Evolutionary conservation across 2,329 filamentous ascomycete genomes (phyloP).

Genomic region (Sporothrix euskadiensis): DNA sequence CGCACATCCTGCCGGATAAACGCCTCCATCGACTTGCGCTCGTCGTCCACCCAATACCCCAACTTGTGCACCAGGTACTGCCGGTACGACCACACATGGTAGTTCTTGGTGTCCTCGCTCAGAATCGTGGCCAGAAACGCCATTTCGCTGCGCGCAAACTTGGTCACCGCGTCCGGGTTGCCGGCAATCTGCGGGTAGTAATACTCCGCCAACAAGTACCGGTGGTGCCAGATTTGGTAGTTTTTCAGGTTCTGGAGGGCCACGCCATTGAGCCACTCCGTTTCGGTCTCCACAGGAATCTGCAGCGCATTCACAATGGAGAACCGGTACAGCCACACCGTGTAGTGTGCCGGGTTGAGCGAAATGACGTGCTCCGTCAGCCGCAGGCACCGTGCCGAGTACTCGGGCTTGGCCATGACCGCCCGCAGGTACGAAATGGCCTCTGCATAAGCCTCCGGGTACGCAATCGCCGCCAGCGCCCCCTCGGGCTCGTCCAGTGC

Average conservation of each 20-base stretch:
- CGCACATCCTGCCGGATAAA: constrained; percentile 79
- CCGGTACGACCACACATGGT: constrained; percentile 96
- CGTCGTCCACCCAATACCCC: constrained; percentile 64
- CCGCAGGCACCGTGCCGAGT: constrained; percentile 72
- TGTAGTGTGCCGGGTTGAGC: constrained; percentile 97
- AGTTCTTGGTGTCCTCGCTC: constrained; percentile 87
- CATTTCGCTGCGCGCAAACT: constrained; percentile 65
- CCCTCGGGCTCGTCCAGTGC: constrained; percentile 79
- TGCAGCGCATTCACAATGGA: constrained; percentile 69
- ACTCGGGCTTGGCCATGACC: constrained; percentile 85
- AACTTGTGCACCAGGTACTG: constrained; percentile 67
- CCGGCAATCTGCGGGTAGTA: constrained; percentile 61
- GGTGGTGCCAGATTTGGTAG: constrained; percentile 94
- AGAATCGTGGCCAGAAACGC: constrained; percentile 81
- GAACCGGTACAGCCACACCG: constrained; percentile 95
- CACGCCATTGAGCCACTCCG: constrained; percentile 82
- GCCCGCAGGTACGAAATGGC: constrained; percentile 92
- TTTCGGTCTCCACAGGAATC: constrained; percentile 67
- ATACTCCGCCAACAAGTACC: constrained; percentile 64
- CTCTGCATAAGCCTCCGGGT: constrained; percentile 85
- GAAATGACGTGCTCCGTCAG: constrained; percentile 88
- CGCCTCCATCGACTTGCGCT: constrained; percentile 69
- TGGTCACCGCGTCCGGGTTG: constrained; percentile 57
- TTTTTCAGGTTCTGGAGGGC: constrained; percentile 89
- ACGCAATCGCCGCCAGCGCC: constrained; percentile 89